These are phyloP conservation scores for Leptoxyphium fumago DNA, from an alignment of 2,329 filamentous ascomycete genomes.

Conservation along the genomic window DNA sequence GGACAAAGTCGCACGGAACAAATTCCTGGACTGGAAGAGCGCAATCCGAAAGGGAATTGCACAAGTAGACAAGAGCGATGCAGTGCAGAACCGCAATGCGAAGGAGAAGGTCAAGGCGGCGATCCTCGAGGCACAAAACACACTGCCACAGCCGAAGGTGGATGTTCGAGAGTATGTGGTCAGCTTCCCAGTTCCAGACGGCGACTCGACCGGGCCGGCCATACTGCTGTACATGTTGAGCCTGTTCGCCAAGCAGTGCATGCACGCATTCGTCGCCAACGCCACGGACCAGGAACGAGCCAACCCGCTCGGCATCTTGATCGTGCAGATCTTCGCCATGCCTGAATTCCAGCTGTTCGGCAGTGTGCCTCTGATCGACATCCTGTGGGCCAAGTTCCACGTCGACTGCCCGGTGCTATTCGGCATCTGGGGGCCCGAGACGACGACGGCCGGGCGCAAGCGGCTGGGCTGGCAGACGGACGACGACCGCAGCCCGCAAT, in stretches of 20 bases:
- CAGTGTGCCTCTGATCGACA: slow-evolving; percentile 46
- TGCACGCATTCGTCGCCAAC: slow-evolving; percentile 42
- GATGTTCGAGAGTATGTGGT: slow-evolving; percentile 25
- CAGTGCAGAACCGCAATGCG: slow-evolving; percentile 47
- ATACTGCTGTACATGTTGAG: slow-evolving; percentile 59
- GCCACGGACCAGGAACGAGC: slow-evolving; percentile 33
- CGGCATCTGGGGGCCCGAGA: slow-evolving; percentile 63
- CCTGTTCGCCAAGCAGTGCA: slow-evolving; percentile 57
- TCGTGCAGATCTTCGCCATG: slow-evolving; percentile 59
- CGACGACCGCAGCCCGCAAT: slow-evolving; percentile 7
- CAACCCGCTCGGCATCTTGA: slow-evolving; percentile 65
- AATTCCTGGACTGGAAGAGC: slow-evolving; percentile 55
- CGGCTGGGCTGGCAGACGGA: slow-evolving; percentile 59
- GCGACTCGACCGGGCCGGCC: slow-evolving; percentile 25
- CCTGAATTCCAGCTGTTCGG: slow-evolving; percentile 53
- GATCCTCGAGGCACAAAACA: slow-evolving; percentile 31
- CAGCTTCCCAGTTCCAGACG: slow-evolving; percentile 21
- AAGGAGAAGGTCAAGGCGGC: slow-evolving; percentile 32
- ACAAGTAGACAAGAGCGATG: slow-evolving; percentile 50
- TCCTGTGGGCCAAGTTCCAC: slow-evolving; percentile 76
- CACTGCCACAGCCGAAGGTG: slow-evolving; percentile 11
- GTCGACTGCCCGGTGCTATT: slow-evolving; percentile 72
- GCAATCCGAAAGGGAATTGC: slow-evolving; percentile 58
- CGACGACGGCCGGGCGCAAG: slow-evolving; percentile 49
- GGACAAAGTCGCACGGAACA: slow-evolving; percentile 37